Base-by-base conservation (phyloP, 805 yeast genomes). In the Saccharomyces jurei region DNA sequence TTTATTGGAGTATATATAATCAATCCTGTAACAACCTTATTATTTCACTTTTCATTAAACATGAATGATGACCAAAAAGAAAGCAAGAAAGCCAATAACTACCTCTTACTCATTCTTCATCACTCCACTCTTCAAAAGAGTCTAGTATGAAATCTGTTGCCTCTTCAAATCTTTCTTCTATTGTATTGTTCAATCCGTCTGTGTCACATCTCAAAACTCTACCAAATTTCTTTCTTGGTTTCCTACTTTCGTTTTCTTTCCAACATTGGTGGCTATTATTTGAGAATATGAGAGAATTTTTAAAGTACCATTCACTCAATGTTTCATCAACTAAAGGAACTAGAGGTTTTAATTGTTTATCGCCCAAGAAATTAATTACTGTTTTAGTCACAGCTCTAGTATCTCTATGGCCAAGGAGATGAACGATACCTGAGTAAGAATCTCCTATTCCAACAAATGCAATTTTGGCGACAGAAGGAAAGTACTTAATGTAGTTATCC, bases 181-280 rank as follows among this genome's bases (percentile, higher is more conserved):
- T 78, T 13, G 89, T 81, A 56, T 86, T 87, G 72, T 82, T 85
- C 55, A 91, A 66, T 1, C 92, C 90, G 61, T 86, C 92, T 27
- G 77, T 59, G 48, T 83, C 82, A 5, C 94, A 80, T 61, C 84
- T 82, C 52, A 91, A 71, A 2, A 94, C 96, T 56, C 97, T 79
- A 25, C 99, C 99, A 65, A 84, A 89, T 70, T 90, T 92, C 70
- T 88, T 83, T 66, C 98, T 81, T 41, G 96, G 96, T 65, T 84
- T 80, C 65, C 89, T 89, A 30, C 66, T 69, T 50, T 76, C 79
- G 41, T 67, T 67, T 10, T 77, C 75, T 28, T 83, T 85, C 97
- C 97, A 92, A 60, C 94, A 86, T 5, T 86, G 76, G 68, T 94
- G 95, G 55, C 78, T 78, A 52, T 77, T 73, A 51, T 89, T 78